Evolutionary conservation across 371 early-diverging fungal species (phyloP).

Genomic region (Mucor indicus): DNA sequence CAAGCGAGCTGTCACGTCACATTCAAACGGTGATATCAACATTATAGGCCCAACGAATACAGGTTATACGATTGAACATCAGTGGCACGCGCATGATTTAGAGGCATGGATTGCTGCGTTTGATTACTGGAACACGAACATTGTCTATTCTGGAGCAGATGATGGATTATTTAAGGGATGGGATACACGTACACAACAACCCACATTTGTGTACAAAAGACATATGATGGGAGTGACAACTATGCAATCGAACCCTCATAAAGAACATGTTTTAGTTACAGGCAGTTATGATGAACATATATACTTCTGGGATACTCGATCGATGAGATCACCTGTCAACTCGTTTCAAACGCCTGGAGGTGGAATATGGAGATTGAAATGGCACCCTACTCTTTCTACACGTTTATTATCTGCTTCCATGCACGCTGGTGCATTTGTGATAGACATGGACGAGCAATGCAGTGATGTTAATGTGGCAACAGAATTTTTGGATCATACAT

Average conservation of each 20-base stretch:
- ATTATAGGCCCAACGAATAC: slow-evolving; percentile 39
- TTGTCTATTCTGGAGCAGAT: slow-evolving; percentile 76
- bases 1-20: slow-evolving; percentile 52
- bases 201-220: slow-evolving; percentile 30
- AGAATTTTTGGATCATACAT: slow-evolving; percentile 72
- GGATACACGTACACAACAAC: slow-evolving; percentile 63
- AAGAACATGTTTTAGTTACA: slow-evolving; percentile 72
- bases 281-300: slow-evolving; percentile 90
- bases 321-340: slow-evolving; percentile 68
- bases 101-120: slow-evolving; percentile 93
- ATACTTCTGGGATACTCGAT: slow-evolving; percentile 85
- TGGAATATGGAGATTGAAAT: slow-evolving; percentile 93
- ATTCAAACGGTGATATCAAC: slow-evolving; percentile 67
- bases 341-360: slow-evolving; percentile 71
- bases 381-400: slow-evolving; percentile 75
- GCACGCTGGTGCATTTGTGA: slow-evolving; percentile 65
- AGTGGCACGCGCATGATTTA: slow-evolving; percentile 82
- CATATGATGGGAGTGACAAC: slow-evolving; percentile 84
- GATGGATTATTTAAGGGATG: slow-evolving; percentile 83
- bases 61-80: slow-evolving; percentile 26
- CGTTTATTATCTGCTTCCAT: slow-evolving; percentile 83
- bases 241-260: slow-evolving; percentile 77
- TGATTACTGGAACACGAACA: slow-evolving; percentile 69
- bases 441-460: slow-evolving; percentile 13
- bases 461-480: slow-evolving; percentile 5